These are phyloP conservation scores for Typha latifolia DNA, from an alignment of 176 grass and related monocot species.

Conservation along the genomic window DNA sequence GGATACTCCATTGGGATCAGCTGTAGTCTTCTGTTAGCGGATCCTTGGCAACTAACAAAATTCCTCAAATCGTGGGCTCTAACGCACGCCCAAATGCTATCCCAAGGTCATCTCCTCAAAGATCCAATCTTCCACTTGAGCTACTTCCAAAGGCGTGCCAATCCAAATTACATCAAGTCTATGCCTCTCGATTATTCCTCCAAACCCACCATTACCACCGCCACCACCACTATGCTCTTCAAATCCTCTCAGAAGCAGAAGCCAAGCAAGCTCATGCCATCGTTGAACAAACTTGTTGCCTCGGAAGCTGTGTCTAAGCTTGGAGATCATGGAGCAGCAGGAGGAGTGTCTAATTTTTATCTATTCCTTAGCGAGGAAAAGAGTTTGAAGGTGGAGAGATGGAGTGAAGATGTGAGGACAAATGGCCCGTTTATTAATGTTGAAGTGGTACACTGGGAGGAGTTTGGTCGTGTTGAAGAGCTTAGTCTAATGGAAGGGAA, in stretches of 20 bases:
- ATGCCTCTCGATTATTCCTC: constrained; percentile 27
- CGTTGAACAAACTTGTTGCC: too few relatives aligned
- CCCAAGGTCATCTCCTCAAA: constrained; percentile 8
- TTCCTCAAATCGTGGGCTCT: constrained; percentile 68
- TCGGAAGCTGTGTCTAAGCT: too few relatives aligned
- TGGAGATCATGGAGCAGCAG: too few relatives aligned
- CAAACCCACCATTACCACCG: background rate
- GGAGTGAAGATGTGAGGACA: background rate
- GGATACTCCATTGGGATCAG: constrained; percentile 68
- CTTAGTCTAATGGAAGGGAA: constrained; percentile 32
- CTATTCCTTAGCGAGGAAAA: background rate
- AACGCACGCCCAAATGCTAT: constrained; percentile 36
- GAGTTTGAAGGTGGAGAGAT: constrained; percentile 27
- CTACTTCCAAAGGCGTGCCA: constrained; percentile 43
- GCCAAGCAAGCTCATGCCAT: background rate
- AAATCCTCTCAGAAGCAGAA: background rate
- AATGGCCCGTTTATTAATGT: background rate
- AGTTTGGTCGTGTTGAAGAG: constrained; percentile 54
- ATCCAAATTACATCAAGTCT: constrained; percentile 29
- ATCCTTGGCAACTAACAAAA: constrained; percentile 39
- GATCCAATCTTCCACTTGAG: constrained; percentile 43
- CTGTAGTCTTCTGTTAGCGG: constrained; percentile 52
- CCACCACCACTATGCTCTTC: constrained; percentile 30
- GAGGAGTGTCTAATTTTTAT: too few relatives aligned
- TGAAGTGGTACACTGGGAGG: constrained; percentile 31